phyloP scores from a whole-genome alignment of 371 early-diverging fungal genomes.

The Mucor saturninus region DNA sequence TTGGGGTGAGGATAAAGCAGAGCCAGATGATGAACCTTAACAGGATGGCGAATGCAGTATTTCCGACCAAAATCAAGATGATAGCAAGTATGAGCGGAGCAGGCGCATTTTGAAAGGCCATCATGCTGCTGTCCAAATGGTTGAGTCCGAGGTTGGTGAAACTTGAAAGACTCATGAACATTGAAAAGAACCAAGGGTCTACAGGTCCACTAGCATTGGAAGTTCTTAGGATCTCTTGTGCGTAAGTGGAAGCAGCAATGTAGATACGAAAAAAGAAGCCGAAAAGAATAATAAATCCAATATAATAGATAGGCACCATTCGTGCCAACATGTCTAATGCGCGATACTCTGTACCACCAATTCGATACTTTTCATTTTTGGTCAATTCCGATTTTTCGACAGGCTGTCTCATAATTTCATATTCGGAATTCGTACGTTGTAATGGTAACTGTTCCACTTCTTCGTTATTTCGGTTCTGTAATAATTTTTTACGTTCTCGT shows the following conservation, averaged over 20 bases:
- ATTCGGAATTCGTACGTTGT: constrained; percentile 26
- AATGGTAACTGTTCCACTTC: constrained; percentile 9
- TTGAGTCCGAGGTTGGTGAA: constrained; percentile 50
- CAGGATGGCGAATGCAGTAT: constrained; percentile 52
- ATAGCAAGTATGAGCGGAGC: constrained; percentile 40
- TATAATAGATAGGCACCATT: constrained; percentile 38
- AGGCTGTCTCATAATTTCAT: constrained; percentile 32
- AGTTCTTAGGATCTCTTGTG: constrained; percentile 31
- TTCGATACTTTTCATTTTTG: constrained; percentile 35
- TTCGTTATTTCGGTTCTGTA: constrained; percentile 14
- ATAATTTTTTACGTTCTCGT: constrained; percentile 26
- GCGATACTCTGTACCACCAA: constrained; percentile 50
- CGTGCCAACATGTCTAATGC: constrained; percentile 39
- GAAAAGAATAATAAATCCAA: constrained; percentile 30
- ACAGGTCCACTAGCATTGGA: constrained; percentile 42
- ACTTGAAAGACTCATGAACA: constrained; percentile 43
- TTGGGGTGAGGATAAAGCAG: constrained; percentile 37
- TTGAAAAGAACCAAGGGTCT: constrained; percentile 51
- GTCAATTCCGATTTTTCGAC: constrained; percentile 34
- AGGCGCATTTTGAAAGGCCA: constrained; percentile 49
- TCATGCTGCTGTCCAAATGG: constrained; percentile 47
- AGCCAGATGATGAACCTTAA: constrained; percentile 50
- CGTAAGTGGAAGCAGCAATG: constrained; percentile 35
- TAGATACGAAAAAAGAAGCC: constrained; percentile 43
- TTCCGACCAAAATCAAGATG: constrained; percentile 46